Evolutionary conservation across 768 basidiomycete genomes (phyloP), one percentile per base, ranked within the genome.

Genomic region (Leccinum subgranulosum): DNA sequence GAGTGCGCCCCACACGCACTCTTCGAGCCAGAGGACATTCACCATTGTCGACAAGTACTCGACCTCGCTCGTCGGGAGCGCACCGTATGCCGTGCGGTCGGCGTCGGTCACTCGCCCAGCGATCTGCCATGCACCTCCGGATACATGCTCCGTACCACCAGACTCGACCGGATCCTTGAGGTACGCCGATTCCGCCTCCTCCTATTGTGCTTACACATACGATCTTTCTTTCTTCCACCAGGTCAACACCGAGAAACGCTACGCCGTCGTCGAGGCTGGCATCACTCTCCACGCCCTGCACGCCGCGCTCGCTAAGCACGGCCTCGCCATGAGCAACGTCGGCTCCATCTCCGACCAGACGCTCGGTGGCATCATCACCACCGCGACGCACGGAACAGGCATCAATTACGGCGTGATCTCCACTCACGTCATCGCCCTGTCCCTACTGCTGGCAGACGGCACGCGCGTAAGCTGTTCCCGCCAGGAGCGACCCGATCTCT

Each of bases 341-440:
- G 97, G 97, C 34, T 95, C 94, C 28, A 98, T 99, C 66, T 96
- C 94, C 34, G 94, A 97, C 71, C 96, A 98, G 72, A 92, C 94
- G 3, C 80, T 99, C 61, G 95, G 84, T 27, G 97, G 97, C 46
- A 84, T 94, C 64, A 80, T 98, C 66, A 87, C 93, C 14, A 99
- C 97, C 60, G 93, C 93, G 8, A 95, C 95, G 0, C 97, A 99
- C 77, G 97, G 95, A 53, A 87, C 92, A 12, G 96, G 97, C 43
- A 78, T 89, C 57, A 68, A 74, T 46, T 95, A 82, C 74, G 84
- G 84, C 54, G 90, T 92, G 60, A 83, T 98, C 61, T 92, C 93
- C 11, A 87, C 86, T 19, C 83, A 88, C 62, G 92, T 94, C 54
- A 78, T 83, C 64, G 84, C 88, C 4, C 75, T 98, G 60, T 83